phyloP scores from a whole-genome alignment of 306 rosid species.

The Malus asiatica region DNA sequence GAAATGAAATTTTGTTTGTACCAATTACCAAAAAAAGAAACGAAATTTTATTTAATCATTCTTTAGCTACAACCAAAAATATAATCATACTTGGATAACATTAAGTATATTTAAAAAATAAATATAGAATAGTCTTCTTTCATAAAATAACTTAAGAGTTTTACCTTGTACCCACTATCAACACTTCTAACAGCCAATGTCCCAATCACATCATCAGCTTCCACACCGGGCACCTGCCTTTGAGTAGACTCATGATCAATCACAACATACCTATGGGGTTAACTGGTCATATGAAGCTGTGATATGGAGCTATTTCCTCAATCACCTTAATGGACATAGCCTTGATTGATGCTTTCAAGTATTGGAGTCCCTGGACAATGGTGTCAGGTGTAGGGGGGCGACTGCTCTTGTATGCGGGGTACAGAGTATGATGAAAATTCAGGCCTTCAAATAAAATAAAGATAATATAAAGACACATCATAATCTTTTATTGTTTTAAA shows the following conservation, averaged over 20 bases:
- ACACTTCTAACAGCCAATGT: slow-evolving; percentile 81
- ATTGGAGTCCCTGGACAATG: slow-evolving; percentile 92
- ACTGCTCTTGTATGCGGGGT: slow-evolving; percentile 84
- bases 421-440: slow-evolving; percentile 79
- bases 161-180: slow-evolving; percentile 86
- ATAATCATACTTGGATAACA: background rate
- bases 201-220: slow-evolving; percentile 98
- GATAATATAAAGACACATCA: background rate
- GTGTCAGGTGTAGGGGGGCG: slow-evolving; percentile 97
- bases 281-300: slow-evolving; percentile 4
- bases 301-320: slow-evolving; percentile 52
- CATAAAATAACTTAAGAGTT: slow-evolving; percentile 9
- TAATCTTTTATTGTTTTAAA: background rate
- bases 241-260: slow-evolving; percentile 19
- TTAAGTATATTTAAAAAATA: background rate
- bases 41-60: too few species aligned
- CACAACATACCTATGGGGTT: slow-evolving; percentile 7
- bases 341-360: slow-evolving; percentile 80
- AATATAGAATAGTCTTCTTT: background rate
- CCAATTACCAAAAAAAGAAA: too few species aligned
- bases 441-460: slow-evolving; percentile 44
- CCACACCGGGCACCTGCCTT: slow-evolving; percentile 88
- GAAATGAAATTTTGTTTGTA: background rate
- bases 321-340: slow-evolving; percentile 87
- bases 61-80: background rate